Conservation (phyloP, 106 monocot species). For the Vanilla planifolia region DNA sequence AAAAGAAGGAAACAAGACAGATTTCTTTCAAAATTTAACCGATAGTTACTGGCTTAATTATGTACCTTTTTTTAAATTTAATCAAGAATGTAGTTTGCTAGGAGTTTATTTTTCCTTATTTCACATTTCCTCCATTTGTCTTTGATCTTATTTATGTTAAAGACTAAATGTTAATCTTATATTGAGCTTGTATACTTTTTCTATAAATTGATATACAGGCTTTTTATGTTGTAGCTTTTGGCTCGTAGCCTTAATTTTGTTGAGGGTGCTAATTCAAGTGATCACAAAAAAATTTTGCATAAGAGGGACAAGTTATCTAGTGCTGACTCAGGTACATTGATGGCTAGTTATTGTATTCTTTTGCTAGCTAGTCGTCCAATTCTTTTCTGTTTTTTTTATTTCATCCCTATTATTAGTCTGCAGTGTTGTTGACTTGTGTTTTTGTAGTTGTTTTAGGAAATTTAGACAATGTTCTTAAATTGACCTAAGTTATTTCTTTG, state of each 20-base stretch:
- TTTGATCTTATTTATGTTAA: not conserved
- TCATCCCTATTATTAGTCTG: too few relatives aligned
- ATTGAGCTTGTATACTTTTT: not conserved
- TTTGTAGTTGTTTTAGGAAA: too few relatives aligned
- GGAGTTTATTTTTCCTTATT: not conserved
- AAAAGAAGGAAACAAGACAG: too few relatives aligned
- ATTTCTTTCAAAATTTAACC: too few relatives aligned
- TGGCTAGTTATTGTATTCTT: too few relatives aligned
- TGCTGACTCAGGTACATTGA: constrained; percentile 25
- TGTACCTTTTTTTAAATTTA: too few relatives aligned
- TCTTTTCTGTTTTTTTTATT: too few relatives aligned
- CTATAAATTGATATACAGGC: not conserved
- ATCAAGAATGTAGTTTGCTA: not conserved
- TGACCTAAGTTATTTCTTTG: too few relatives aligned
- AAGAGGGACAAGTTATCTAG: not conserved
- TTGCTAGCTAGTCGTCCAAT: too few relatives aligned
- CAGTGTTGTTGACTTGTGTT: not conserved
- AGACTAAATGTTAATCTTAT: not conserved
- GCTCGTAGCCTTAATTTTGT: constrained; percentile 37
- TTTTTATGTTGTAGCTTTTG: constrained; percentile 29
- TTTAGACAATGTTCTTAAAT: too few relatives aligned
- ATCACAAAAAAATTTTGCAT: not conserved
- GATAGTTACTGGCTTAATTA: too few relatives aligned
- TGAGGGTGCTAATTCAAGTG: constrained; percentile 1
- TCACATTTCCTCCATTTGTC: not conserved